Percentiles rank a stretch among this genome's conserved stretches.
Evolutionary conservation across 371 early-diverging fungal species (phyloP).

Genomic region (Zychaea mexicana): DNA sequence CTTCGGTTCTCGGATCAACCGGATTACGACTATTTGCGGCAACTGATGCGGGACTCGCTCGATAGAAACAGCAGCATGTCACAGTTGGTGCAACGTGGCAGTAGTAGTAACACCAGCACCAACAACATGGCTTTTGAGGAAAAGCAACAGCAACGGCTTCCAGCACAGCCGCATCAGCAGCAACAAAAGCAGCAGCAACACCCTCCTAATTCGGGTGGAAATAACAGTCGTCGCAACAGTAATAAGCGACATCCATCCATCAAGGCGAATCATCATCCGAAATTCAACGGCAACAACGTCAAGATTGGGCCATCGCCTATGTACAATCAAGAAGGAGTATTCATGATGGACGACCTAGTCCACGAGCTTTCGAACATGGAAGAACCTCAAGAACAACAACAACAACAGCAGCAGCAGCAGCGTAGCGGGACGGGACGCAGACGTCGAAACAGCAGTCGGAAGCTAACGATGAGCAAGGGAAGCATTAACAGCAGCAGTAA

Average conservation of each 20-base stretch:
- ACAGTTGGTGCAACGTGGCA: background rate
- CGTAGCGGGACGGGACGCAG: background rate
- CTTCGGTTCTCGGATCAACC: conserved; percentile 92
- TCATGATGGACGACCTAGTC: conserved; percentile 28
- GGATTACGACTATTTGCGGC: conserved; percentile 78
- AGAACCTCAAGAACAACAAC: background rate
- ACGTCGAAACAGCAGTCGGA: conserved; percentile 1
- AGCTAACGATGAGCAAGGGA: conserved; percentile 1
- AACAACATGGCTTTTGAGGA: background rate
- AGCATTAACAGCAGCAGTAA: background rate
- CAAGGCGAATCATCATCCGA: background rate
- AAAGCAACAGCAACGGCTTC: background rate
- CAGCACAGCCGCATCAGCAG: background rate
- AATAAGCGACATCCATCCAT: background rate
- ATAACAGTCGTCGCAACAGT: background rate
- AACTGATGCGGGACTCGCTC: conserved; percentile 39
- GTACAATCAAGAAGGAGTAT: conserved; percentile 19
- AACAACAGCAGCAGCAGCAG: conserved; percentile 1
- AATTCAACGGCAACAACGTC: background rate
- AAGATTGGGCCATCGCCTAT: background rate
- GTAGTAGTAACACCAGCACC: background rate
- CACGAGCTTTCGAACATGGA: conserved; percentile 15
- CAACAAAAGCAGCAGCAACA: background rate
- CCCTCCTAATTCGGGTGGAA: background rate
- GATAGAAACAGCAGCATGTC: background rate